Percentiles rank a stretch among this genome's conserved stretches.
Evolutionary conservation across 805 yeast species (phyloP).

Genomic region (Vanderwaltozyma verrucispora): DNA sequence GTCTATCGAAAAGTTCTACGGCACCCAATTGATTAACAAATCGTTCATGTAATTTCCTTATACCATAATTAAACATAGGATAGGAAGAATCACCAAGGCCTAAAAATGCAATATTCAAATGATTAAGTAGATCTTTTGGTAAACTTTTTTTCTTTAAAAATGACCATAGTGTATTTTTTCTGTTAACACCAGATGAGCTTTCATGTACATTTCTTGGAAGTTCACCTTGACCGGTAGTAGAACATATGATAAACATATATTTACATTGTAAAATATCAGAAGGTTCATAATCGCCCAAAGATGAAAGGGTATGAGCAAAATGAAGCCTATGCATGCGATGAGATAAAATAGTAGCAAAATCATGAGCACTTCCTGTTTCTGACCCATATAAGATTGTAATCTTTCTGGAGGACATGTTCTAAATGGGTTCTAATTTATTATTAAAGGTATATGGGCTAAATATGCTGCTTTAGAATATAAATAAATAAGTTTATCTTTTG

Average conservation of each 20-base stretch:
- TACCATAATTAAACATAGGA: slow-evolving; percentile 81
- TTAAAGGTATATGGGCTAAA: no score
- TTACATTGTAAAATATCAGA: slow-evolving; percentile 42
- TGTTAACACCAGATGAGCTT: slow-evolving; percentile 8
- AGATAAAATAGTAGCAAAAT: slow-evolving; percentile 59
- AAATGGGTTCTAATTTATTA: background rate
- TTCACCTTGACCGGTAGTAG: slow-evolving; percentile 96
- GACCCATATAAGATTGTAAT: slow-evolving; percentile 75
- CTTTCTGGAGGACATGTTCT: slow-evolving; percentile 15
- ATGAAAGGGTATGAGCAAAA: slow-evolving; percentile 36
- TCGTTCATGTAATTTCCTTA: slow-evolving; percentile 69
- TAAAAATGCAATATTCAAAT: slow-evolving; percentile 57
- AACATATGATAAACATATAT: slow-evolving; percentile 40
- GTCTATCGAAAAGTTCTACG: slow-evolving; percentile 52
- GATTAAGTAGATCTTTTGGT: slow-evolving; percentile 49
- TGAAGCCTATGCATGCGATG: slow-evolving; percentile 44
- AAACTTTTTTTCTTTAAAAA: slow-evolving; percentile 59
- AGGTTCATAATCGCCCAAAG: slow-evolving; percentile 53
- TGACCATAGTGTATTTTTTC: slow-evolving; percentile 45
- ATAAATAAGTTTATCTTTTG: no score
- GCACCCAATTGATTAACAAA: slow-evolving; percentile 72
- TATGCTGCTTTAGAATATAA: no score
- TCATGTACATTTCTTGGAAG: slow-evolving; percentile 66
- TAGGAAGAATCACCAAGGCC: slow-evolving; percentile 94
- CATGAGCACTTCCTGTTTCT: slow-evolving; percentile 88